Evolutionary conservation across 2,329 filamentous ascomycete species (phyloP).

Genomic region (Chrysosphaeria jannelii): DNA sequence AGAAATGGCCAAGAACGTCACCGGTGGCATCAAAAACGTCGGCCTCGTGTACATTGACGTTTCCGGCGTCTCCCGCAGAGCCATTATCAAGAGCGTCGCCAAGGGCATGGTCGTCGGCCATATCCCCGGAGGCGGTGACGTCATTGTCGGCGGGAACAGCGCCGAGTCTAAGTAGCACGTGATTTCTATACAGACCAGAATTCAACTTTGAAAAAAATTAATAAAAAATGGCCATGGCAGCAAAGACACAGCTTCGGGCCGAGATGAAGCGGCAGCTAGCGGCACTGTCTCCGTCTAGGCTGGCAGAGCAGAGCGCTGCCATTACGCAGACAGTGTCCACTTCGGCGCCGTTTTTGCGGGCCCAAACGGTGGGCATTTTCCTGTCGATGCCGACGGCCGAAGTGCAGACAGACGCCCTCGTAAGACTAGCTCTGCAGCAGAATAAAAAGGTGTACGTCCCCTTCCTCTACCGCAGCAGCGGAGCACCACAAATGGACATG

Average conservation of each 20-base stretch:
- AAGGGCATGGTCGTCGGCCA: slow-evolving; percentile 85
- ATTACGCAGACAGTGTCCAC: slow-evolving; percentile 33
- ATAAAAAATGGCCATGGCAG: slow-evolving; percentile 22
- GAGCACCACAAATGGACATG: slow-evolving; percentile 98
- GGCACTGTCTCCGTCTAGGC: slow-evolving; percentile 25
- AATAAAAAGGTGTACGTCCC: slow-evolving; percentile 82
- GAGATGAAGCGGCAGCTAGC: slow-evolving; percentile 37
- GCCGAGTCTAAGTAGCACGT: too few species aligned
- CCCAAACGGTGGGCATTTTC: slow-evolving; percentile 55
- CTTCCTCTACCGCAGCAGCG: slow-evolving; percentile 44
- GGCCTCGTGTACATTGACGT: slow-evolving; percentile 94
- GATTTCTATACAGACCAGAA: too few species aligned
- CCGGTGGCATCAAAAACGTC: slow-evolving; percentile 80
- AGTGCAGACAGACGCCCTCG: slow-evolving; percentile 56
- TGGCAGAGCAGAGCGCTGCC: slow-evolving; percentile 33
- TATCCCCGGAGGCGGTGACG: slow-evolving; percentile 39
- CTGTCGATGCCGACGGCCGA: slow-evolving; percentile 78
- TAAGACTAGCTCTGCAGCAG: slow-evolving; percentile 42
- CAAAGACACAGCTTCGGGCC: slow-evolving; percentile 48
- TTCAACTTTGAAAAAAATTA: too few species aligned
- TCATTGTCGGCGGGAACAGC: slow-evolving; percentile 26
- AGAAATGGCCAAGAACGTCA: slow-evolving; percentile 40
- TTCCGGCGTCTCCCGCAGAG: slow-evolving; percentile 63
- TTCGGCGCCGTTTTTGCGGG: slow-evolving; percentile 45
- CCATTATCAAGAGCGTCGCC: slow-evolving; percentile 78